Base-by-base conservation (phyloP, 805 yeast species). In the Teunomyces stri region DNA sequence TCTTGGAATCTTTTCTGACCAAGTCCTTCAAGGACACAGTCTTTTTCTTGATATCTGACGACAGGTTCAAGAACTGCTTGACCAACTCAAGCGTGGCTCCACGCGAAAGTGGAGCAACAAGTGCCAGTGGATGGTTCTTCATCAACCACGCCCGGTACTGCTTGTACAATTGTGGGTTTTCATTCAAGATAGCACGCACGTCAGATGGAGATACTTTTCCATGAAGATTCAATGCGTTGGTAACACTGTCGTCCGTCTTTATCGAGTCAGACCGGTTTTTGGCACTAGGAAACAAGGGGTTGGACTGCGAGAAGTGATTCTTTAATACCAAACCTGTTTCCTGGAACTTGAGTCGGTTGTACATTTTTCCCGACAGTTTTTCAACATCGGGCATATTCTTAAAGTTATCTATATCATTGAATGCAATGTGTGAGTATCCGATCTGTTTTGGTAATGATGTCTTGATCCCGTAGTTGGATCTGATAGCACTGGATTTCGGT, bases 401-500 rank as follows among this genome's bases (percentile, higher is more conserved):
- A 51, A 75, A 68, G 53, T 83, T 82, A 60, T 88, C 95, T 11
- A 86, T 62, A 47, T 85, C 84, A 55, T 85, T 83, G 54, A 75
- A 74, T 6, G 83, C 81, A 38, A 88, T 72, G 60, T 80, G 81
- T 35, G 84, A 76, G 13, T 80, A 70, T 35, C 81, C 81, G 40
- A 79, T 62, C 55, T 79, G 82, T 33, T 72, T 70, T 3, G 96
- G 96, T 41, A 88, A 68, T 16, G 86, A 72, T 39, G 83, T 71
- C 60, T 88, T 88, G 50, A 88, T 66, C 57, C 96, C 96, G 75
- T 79, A 88, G 64, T 87, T 87, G 51, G 85, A 83, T 66, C 88
- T 74, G 11, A 74, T 62, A 39, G 84, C 77, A 42, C 85, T 76
- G 6, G 86, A 74, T 42, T 82, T 79, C 44, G 87, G 82, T 0